These are phyloP conservation scores for Phlebiopsis flavidoalba DNA, from an alignment of 768 basidiomycete genomes.

Conservation along the genomic window DNA sequence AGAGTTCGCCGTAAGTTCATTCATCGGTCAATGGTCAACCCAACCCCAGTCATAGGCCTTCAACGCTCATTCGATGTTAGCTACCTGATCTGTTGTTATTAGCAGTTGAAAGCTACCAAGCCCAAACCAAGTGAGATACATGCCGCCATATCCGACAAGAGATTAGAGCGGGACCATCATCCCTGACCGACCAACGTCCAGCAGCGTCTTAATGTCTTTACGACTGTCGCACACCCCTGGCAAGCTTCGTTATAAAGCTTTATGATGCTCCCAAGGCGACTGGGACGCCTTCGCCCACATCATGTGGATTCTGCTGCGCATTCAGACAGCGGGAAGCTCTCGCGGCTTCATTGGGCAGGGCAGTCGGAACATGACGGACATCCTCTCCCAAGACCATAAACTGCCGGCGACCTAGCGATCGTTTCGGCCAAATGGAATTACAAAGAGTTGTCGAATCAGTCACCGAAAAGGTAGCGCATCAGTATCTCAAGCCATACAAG, in stretches of 20 bases:
- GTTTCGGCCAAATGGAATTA: slow-evolving; percentile 29
- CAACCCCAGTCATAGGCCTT: neutral
- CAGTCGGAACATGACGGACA: slow-evolving; percentile 17
- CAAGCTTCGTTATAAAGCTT: slow-evolving; percentile 63
- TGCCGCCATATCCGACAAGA: slow-evolving; percentile 6
- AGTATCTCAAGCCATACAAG: neutral
- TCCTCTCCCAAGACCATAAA: slow-evolving; percentile 24
- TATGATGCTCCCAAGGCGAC: slow-evolving; percentile 59
- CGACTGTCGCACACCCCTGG: slow-evolving; percentile 28
- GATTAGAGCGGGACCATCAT: slow-evolving; percentile 1
- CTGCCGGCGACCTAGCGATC: slow-evolving; percentile 43
- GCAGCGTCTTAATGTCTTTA: slow-evolving; percentile 16
- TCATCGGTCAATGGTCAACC: slow-evolving; percentile 46
- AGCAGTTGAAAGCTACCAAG: slow-evolving; percentile 36
- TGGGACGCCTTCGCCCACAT: slow-evolving; percentile 37
- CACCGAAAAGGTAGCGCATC: neutral
- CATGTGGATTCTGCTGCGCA: slow-evolving; percentile 28
- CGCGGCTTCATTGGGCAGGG: slow-evolving; percentile 26
- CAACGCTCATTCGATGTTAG: slow-evolving; percentile 29
- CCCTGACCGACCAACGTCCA: slow-evolving; percentile 16
- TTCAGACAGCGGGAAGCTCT: slow-evolving; percentile 31
- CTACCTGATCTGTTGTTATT: slow-evolving; percentile 68
- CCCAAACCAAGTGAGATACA: neutral
- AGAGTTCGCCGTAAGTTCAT: slow-evolving; percentile 45
- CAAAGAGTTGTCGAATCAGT: slow-evolving; percentile 19